Base-by-base conservation (phyloP, 1,284 basidiomycete genomes). In the Boletus smithii region DNA sequence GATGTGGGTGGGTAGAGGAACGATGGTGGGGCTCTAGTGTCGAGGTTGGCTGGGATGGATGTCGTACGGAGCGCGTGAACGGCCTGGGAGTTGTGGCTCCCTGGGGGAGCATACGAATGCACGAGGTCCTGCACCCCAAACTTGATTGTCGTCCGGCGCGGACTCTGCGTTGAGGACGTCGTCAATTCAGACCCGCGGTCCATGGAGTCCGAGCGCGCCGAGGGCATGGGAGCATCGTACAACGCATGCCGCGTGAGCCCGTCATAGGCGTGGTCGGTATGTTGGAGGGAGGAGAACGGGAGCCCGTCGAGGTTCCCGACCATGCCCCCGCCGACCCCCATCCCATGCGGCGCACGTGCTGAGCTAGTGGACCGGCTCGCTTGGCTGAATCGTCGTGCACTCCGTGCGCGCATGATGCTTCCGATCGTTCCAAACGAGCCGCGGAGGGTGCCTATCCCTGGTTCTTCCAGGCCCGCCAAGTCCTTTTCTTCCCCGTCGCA, bases 361-460 rank as follows among this genome's bases (percentile, higher is more conserved):
- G 74, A 71, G 51, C 53, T 46, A 5, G 65, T 57, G 14, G 61
- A 58, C 5, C 60, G 67, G 49, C 75, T 80, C 39, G 72, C 76
- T 65, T 84, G 81, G 57, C 83, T 88, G 68, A 81, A 66, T 43
- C 80, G 70, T 44, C 75, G 73, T 18, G 76, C 78, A 54, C 77
- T 88, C 41, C 88, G 77, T 0, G 92, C 92, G 10, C 93, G 83
- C 50, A 95, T 89, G 61, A 97, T 88, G 59, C 87, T 91, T 3
- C 94, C 93, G 42, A 95, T 74, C 0, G 91, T 79, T 4, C 92
- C 91, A 59, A 94, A 93, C 5, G 85, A 86, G n/a, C 91, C 91
- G 22, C 94, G 81, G 2, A 97, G 74, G 1, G 92, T 80, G 57
- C 92, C 91, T 66, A 95, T 88, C 2, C 93, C 92, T 0, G 93